Conservation (phyloP, 495 filamentous ascomycete genomes). For the Penicillium verhagenii region DNA sequence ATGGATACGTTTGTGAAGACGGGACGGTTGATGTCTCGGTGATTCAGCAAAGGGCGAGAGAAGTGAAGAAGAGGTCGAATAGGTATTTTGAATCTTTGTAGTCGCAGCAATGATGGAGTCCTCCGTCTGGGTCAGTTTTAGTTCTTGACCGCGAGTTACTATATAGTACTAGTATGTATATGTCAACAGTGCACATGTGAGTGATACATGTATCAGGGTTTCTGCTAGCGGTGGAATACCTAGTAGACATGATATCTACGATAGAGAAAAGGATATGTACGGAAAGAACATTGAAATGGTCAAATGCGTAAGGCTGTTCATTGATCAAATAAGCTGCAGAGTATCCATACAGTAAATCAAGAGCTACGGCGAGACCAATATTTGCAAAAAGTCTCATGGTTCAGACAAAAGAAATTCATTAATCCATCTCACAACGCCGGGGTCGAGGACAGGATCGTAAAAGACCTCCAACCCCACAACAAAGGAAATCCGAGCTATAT, state of each 20-base stretch:
- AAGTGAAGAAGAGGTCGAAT: constrained; percentile 27
- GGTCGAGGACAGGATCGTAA: constrained; percentile 35
- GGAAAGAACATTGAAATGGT: neutral
- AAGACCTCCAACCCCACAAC: constrained; percentile 22
- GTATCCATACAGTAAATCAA: constrained; percentile 23
- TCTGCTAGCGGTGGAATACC: too few species aligned
- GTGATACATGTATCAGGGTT: too few species aligned
- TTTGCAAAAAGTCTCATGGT: constrained; percentile 13
- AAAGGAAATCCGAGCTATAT: constrained; percentile 22
- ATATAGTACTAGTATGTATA: too few species aligned
- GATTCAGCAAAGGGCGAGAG: constrained; percentile 29
- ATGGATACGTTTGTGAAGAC: constrained; percentile 57
- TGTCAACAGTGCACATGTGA: too few species aligned
- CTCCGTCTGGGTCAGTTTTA: too few species aligned
- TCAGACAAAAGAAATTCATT: constrained; percentile 12
- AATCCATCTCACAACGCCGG: constrained; percentile 25
- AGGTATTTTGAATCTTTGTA: constrained; percentile 37
- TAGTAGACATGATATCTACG: too few species aligned
- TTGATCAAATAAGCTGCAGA: constrained; percentile 17
- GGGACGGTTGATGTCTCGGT: constrained; percentile 30
- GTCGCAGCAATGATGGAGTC: too few species aligned
- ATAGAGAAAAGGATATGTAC: too few species aligned
- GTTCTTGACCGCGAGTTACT: too few species aligned
- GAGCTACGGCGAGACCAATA: constrained; percentile 13
- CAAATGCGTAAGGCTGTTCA: constrained; percentile 15